Evolutionary conservation across 2,329 filamentous ascomycete genomes (phyloP).

Genomic region (Colletotrichum sp.): DNA sequence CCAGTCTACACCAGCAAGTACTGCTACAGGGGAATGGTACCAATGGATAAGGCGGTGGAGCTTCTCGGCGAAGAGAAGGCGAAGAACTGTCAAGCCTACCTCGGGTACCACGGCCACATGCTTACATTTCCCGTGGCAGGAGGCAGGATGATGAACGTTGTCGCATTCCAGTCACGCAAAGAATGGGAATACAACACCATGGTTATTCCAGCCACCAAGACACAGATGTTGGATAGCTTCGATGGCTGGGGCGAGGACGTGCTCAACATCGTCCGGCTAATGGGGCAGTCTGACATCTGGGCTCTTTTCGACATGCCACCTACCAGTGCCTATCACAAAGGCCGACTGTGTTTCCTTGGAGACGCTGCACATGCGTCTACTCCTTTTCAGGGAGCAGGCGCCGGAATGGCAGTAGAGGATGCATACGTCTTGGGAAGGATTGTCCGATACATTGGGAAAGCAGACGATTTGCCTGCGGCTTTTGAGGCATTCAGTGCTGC

Average conservation of each 20-base stretch:
- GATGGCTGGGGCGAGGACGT: background rate
- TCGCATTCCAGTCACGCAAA: constrained; percentile 38
- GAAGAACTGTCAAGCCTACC: constrained; percentile 27
- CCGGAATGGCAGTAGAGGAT: background rate
- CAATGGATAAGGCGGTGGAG: constrained; percentile 57
- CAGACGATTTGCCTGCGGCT: background rate
- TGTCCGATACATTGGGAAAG: background rate
- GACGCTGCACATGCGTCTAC: background rate
- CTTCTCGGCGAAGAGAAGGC: constrained; percentile 47
- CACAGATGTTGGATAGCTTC: background rate
- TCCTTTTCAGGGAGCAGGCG: background rate
- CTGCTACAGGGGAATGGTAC: constrained; percentile 53
- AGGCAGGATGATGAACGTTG: constrained; percentile 60
- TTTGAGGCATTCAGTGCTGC: background rate
- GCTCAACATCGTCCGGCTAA: background rate
- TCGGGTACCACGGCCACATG: constrained; percentile 58
- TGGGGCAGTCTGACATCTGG: background rate
- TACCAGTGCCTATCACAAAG: background rate
- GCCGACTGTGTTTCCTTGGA: background rate
- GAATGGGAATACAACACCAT: background rate
- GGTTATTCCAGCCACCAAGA: background rate
- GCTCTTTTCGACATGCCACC: background rate
- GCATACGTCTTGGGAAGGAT: background rate
- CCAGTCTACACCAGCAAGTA: constrained; percentile 53
- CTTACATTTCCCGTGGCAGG: constrained; percentile 64